phyloP scores from a whole-genome alignment of 179 eudicot species.

The Silene noctiflora region DNA sequence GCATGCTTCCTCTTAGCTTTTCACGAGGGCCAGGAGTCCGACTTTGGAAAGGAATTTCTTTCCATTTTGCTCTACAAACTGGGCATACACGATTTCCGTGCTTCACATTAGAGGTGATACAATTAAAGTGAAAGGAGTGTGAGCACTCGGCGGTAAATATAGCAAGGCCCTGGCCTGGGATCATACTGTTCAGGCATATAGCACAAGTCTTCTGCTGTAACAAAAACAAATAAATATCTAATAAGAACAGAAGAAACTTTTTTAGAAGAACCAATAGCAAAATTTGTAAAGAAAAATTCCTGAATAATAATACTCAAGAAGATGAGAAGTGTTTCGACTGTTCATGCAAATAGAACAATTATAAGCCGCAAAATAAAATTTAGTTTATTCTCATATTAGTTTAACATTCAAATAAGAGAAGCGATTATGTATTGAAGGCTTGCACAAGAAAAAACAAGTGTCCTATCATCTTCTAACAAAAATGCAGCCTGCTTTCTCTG shows the following conservation, averaged over 20 bases:
- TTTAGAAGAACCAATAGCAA: no score
- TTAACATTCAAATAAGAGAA: no score
- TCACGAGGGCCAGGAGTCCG: slow-evolving; percentile 33
- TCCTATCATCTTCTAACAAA: no score
- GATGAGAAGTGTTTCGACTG: no score
- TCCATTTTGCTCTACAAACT: slow-evolving; percentile 76
- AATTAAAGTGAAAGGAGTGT: slow-evolving; percentile 78
- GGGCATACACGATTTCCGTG: slow-evolving; percentile 86
- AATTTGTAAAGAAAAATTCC: no score
- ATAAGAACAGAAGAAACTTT: not conserved
- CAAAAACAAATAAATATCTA: slow-evolving; percentile 8
- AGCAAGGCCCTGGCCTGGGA: slow-evolving; percentile 70
- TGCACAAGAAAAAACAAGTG: no score
- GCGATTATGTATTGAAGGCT: no score
- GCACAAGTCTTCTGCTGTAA: slow-evolving; percentile 63
- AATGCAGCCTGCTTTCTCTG: no score
- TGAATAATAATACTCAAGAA: no score
- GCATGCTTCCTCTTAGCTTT: slow-evolving; percentile 48
- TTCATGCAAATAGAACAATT: no score
- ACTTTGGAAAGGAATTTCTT: slow-evolving; percentile 66
- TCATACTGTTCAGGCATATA: slow-evolving; percentile 63
- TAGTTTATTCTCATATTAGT: no score
- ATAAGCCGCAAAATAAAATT: no score
- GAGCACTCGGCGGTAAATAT: slow-evolving; percentile 93
- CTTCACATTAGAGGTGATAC: slow-evolving; percentile 78